Percentiles rank a stretch among this genome's conserved stretches.
These are phyloP conservation scores for Lichtheimia corymbifera DNA, from an alignment of 371 early-diverging fungal genomes.

Conservation along the genomic window DNA sequence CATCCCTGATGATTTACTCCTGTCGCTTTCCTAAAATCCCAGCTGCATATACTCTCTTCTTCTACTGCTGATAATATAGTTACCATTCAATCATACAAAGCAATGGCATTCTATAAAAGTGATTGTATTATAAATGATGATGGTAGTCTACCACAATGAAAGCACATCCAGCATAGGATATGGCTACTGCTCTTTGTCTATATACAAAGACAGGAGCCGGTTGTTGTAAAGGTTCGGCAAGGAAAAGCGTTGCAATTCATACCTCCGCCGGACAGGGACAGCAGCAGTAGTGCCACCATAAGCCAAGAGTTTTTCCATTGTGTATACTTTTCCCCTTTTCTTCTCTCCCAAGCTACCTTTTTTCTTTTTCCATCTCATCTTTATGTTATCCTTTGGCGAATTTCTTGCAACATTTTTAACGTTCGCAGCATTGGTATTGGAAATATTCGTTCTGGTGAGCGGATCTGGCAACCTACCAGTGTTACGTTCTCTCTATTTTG, in stretches of 20 bases:
- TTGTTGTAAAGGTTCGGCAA: no score
- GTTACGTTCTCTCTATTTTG: conserved; percentile 22
- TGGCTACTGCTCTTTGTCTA: no score
- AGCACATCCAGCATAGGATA: no score
- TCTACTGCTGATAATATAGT: no score
- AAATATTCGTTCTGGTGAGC: conserved; percentile 28
- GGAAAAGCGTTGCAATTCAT: no score
- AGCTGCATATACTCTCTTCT: background rate
- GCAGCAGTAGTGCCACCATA: no score
- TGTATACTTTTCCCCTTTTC: conserved; percentile 5
- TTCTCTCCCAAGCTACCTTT: background rate
- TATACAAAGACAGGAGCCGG: no score
- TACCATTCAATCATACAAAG: no score
- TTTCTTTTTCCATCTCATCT: background rate
- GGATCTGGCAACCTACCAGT: conserved; percentile 23
- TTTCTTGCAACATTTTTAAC: conserved; percentile 14
- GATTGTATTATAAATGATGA: no score
- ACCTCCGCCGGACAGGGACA: no score
- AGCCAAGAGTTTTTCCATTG: background rate
- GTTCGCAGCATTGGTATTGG: conserved; percentile 18
- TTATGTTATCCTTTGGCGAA: conserved; percentile 5
- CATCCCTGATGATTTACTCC: conserved; percentile 3
- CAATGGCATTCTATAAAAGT: no score
- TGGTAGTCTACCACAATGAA: no score
- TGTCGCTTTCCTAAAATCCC: background rate